Evolutionary conservation across 2,329 filamentous ascomycete species (phyloP), one percentile per base, ranked within the genome.

Genomic region (Lecanicillium sp.): DNA sequence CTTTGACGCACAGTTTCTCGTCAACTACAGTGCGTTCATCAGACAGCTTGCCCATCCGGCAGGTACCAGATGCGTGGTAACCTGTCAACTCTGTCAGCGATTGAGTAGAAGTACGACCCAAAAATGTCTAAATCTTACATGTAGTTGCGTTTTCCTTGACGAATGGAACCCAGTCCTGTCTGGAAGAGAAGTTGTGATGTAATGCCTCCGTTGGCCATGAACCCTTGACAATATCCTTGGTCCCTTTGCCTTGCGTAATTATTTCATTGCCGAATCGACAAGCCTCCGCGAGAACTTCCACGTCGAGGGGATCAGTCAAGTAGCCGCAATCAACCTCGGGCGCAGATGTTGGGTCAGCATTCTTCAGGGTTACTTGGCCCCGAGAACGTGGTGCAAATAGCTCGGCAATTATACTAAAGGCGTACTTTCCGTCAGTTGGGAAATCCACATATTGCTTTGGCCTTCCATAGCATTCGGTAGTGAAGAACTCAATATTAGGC

Each of bases 401-500:
- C 50, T 78, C 67, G 0, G 67, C 65, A 36, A 77, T 73, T 45
- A 80, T 69, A 6, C 68, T 67, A 44, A 82, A 81, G 0, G 67
- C 69, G 43, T 74, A 64, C 40, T 77, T 64, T 14, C 66, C 59
- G 31, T 76, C 63, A 3, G 63, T 56, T 0, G 75, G 76, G 38
- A 68, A 71, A 28, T 75, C 57, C 15, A 63, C 58, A 43, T 67
- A 78, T 43, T 78, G 71, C 45, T 75, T 75, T 0, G 75, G 75
- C 0, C 73, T 73, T 4, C 73, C 73, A 45, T 78, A 79, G 48
- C 71, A 73, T 50, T 80, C 76, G 0, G 75, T 79, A 22, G 66
- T 74, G 57, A 78, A 80, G 54, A 78, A 71, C 48, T 81, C 78
- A 35, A 78, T 52, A 48, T 80, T 75, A 0, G 78, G 74, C 49